Conservation (phyloP, 2,329 filamentous ascomycete species). For the Remersonia thermophila region DNA sequence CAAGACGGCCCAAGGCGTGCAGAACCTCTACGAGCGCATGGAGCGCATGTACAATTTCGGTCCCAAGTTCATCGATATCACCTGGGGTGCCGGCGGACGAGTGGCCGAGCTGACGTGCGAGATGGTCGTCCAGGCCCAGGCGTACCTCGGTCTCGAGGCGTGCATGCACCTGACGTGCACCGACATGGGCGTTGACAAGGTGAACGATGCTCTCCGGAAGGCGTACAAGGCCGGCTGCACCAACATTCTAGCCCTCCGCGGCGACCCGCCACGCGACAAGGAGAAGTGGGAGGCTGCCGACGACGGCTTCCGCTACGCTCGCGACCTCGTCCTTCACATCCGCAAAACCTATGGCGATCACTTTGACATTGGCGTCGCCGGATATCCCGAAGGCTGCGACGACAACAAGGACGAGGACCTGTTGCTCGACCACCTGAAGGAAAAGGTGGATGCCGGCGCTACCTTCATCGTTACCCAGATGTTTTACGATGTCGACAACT, state of each 20-base stretch:
- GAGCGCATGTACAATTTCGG: slow-evolving; percentile 95
- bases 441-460: slow-evolving; percentile 90
- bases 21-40: slow-evolving; percentile 99
- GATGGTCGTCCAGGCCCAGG: slow-evolving; percentile 93
- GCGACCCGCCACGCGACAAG: slow-evolving; percentile 85
- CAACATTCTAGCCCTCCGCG: slow-evolving; percentile 87
- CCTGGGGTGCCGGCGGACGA: slow-evolving; percentile 91
- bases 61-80: slow-evolving; percentile 94
- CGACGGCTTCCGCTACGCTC: slow-evolving; percentile 80
- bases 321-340: slow-evolving; percentile 72
- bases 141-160: slow-evolving; percentile 89
- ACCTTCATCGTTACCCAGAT: slow-evolving; percentile 96
- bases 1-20: slow-evolving; percentile 93
- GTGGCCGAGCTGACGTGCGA: slow-evolving; percentile 88
- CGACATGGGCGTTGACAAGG: slow-evolving; percentile 87
- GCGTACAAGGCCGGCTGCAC: slow-evolving; percentile 94
- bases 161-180: slow-evolving; percentile 99
- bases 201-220: slow-evolving; percentile 74
- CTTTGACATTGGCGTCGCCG: slow-evolving; percentile 95
- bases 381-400: slow-evolving; percentile 90
- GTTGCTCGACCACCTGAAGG: slow-evolving; percentile 84
- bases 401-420: slow-evolving; percentile 79
- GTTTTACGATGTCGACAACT: slow-evolving; percentile 98
- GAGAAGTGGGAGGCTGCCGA: slow-evolving; percentile 87
- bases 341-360: slow-evolving; percentile 68